Base-by-base conservation (phyloP, 164 flowering plant genomes). In the Akebia trifoliata region DNA sequence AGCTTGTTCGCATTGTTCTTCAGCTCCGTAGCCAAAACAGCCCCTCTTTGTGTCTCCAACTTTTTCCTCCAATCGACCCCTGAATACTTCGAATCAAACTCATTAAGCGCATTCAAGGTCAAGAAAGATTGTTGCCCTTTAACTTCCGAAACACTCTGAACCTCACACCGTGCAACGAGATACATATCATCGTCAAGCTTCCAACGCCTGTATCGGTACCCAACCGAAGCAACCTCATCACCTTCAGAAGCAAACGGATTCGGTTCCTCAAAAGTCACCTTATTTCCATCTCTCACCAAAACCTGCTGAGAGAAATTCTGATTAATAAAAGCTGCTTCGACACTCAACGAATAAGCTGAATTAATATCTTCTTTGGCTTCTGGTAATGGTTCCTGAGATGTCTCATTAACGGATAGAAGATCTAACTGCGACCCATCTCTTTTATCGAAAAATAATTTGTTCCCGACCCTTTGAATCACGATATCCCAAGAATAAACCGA, bases 251-350 rank as follows among this genome's bases (percentile, higher is more conserved):
- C 99, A 77, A 93, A 93, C 1, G 99, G 97, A 57, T 87, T 87
- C 2, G 81, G 74, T 85, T 93, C 99, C 31, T 93, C 94, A 56
- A 87, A 87, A 1, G 72, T 48, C 31, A 90, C 82, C 85, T 87
- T 87, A 15, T 79, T 77, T 52, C 96, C 92, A 68, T 84, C 92
- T 59, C 85, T 82, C 17, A 81, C 57, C 74, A 93, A 67, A 29
- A 87, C 99, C 70, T 93, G 99, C 86, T 93, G 99, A 0, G 99
- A 93, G 62, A 93, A 93, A 59, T 90, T 90, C 80, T 93, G 99
- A 50, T 93, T 93, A 26, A 90, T 79, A 60, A 79, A 87, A 25
- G 96, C 90, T 0, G 99, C 97, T 61, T 93, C 97, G 6, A 93
- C 92, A 51, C 92, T 72, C 73, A 93, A 69, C 0, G 96, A 82